Conservation (phyloP, 192 early-diverging fungal genomes). For the Rhizophagus sp. region DNA sequence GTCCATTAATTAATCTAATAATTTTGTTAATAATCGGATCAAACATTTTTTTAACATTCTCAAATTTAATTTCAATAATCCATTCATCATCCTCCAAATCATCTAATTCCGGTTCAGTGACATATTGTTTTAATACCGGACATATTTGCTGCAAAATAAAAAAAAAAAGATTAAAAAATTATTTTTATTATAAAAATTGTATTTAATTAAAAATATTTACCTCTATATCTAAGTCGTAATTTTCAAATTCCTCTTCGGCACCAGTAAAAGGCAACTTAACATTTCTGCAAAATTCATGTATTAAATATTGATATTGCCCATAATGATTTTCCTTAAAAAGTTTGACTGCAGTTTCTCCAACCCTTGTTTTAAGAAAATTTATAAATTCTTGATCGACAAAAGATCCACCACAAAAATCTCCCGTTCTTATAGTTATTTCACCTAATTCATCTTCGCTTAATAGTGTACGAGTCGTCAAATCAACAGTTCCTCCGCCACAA, state of each 20-base stretch:
- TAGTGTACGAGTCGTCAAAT: conserved; percentile 33
- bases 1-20: conserved; percentile 43
- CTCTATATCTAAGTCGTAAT: conserved; percentile 1
- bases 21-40: conserved; percentile 44
- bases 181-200: too few relatives aligned
- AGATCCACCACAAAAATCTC: conserved; percentile 13
- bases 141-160: not conserved
- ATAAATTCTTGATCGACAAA: conserved; percentile 27
- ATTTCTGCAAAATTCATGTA: conserved; percentile 9
- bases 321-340: conserved; percentile 3
- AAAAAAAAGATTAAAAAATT: not conserved
- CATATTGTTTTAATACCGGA: conserved; percentile 4
- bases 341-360: not conserved
- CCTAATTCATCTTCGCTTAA: not conserved
- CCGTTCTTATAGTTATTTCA: conserved; percentile 12
- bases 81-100: conserved; percentile 7
- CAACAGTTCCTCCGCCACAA: conserved; percentile 33
- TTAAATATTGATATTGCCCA: conserved; percentile 10
- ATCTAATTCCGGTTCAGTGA: not conserved
- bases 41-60: conserved; percentile 44
- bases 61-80: conserved; percentile 14
- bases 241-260: not conserved
- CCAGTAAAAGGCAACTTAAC: conserved; percentile 21
- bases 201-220: too few relatives aligned
- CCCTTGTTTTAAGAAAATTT: conserved; percentile 1